Evolutionary conservation across 805 yeast species (phyloP), one percentile per base, ranked within the genome.

Genomic region (Pichia nakasei): DNA sequence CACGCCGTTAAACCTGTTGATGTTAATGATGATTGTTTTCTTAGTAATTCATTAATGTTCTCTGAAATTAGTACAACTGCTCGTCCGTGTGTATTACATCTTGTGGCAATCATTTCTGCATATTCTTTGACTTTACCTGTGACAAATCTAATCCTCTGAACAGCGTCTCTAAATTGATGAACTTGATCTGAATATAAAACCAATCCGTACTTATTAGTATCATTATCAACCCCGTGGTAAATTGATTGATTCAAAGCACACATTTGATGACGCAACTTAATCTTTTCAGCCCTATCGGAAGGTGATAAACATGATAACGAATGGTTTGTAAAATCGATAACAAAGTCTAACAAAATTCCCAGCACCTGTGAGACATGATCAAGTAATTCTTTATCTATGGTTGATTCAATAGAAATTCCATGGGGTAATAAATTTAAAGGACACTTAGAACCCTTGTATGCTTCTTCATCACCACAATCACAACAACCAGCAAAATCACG

Each of bases 401-500:
- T 50, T 18, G 47, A 43, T 17, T 39, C 43, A 12, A 37, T 26
- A 13, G 26, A 24, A 5, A 33, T 38, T 0, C 46, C 22, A 2
- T 42, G 44, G 1, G 41, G 27, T 6, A 22, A 19, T 4, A 17
- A 61, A 37, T 60, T 63, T 39, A 69, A 57, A 18, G 68, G 67
- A 58, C 95, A 86, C 13, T 65, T 55, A 36, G 78, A 65, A 1
- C 69, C 61, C 15, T 60, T 60, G 88, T 94, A 87, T 0, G 94
- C 94, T 55, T 85, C 95, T 0, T 79, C 76, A 55, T 87, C 95
- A 4, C 96, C 95, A 60, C 96, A 86, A 56, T 86, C 96, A 59
- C 94, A 84, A 18, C 82, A 83, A 0, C 93, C 93, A 33, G 89
- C 76, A 47, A 71, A 82, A 48, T 77, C 83, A 42, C 85, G 68